Evolutionary conservation across 2,329 filamentous ascomycete genomes (phyloP).

Genomic region (Colletotrichum trifolii): DNA sequence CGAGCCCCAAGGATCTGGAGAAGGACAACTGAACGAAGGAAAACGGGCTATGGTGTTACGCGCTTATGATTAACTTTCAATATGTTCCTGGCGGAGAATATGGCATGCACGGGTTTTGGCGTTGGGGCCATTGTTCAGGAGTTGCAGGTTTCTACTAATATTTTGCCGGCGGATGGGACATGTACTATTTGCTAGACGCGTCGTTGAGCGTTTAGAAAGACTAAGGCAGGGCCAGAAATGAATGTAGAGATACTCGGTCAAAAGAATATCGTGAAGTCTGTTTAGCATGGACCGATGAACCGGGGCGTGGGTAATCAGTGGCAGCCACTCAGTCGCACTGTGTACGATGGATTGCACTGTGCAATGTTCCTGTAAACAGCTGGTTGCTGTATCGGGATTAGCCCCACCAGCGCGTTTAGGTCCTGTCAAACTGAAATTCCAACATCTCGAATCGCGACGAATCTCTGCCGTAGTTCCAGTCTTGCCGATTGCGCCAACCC

Average conservation of each 20-base stretch:
- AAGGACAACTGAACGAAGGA: conserved; percentile 67
- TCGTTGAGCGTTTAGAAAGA: no score
- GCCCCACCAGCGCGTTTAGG: conserved; percentile 37
- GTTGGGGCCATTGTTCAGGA: conserved; percentile 39
- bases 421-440: conserved; percentile 35
- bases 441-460: conserved; percentile 35
- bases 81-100: conserved; percentile 7
- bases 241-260: not conserved
- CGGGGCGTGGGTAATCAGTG: no score
- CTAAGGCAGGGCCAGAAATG: no score
- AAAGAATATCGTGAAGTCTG: not conserved
- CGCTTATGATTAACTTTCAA: conserved; percentile 25
- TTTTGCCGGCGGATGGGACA: not conserved
- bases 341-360: not conserved
- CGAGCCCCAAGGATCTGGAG: conserved; percentile 93
- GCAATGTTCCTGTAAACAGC: conserved; percentile 40
- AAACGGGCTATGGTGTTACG: conserved; percentile 16
- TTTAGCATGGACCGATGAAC: no score
- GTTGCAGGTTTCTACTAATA: conserved; percentile 17
- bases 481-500: conserved; percentile 24
- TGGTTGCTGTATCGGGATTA: conserved; percentile 50
- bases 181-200: conserved; percentile 2
- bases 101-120: conserved; percentile 44
- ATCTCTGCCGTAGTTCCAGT: conserved; percentile 18
- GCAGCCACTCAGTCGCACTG: not conserved